Percentiles rank a stretch among this genome's conserved stretches.
Conservation (phyloP, 2,329 filamentous ascomycete species). For the Ambrosiella cleistominuta region DNA sequence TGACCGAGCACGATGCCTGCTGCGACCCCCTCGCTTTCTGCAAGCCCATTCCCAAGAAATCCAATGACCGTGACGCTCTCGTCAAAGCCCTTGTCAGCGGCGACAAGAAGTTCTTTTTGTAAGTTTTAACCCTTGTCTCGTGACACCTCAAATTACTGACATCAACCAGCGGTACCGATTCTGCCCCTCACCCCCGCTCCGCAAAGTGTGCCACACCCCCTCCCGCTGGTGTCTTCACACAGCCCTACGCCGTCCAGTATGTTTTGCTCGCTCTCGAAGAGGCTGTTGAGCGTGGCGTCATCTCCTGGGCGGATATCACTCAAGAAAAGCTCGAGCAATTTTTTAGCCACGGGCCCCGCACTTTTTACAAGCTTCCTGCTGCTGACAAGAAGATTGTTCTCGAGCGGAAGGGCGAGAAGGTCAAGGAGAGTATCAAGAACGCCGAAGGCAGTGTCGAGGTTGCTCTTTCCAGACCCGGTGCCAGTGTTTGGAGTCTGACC, state of each 20-base stretch:
- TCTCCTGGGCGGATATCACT: slow-evolving; percentile 34
- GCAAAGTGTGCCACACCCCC: slow-evolving; percentile 40
- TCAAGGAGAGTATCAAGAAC: slow-evolving; percentile 23
- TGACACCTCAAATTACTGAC: slow-evolving; percentile 6
- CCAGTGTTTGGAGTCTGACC: slow-evolving; percentile 25
- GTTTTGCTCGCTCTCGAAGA: slow-evolving; percentile 46
- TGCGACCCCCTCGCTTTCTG: slow-evolving; percentile 48
- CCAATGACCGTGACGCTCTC: slow-evolving; percentile 54
- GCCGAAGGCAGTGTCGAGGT: slow-evolving; percentile 25
- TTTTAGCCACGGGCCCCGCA: slow-evolving; percentile 32
- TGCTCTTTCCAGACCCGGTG: slow-evolving; percentile 26
- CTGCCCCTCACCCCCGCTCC: slow-evolving; percentile 43
- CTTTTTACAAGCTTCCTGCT: slow-evolving; percentile 31
- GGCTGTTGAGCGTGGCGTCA: slow-evolving; percentile 36
- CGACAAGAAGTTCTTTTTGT: slow-evolving; percentile 55
- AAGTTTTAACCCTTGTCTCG: slow-evolving; percentile 17
- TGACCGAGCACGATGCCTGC: slow-evolving; percentile 54
- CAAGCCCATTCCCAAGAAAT: slow-evolving; percentile 62
- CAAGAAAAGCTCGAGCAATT: slow-evolving; percentile 37
- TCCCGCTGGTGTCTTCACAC: slow-evolving; percentile 64
- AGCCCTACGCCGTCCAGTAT: slow-evolving; percentile 49
- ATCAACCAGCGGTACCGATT: slow-evolving; percentile 33
- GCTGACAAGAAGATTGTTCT: slow-evolving; percentile 20
- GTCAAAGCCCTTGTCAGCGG: slow-evolving; percentile 44
- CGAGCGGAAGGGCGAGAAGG: slow-evolving; percentile 25